phyloP scores from a whole-genome alignment of 352 stramenopile genomes.

The Phytophthora niederhauseri region DNA sequence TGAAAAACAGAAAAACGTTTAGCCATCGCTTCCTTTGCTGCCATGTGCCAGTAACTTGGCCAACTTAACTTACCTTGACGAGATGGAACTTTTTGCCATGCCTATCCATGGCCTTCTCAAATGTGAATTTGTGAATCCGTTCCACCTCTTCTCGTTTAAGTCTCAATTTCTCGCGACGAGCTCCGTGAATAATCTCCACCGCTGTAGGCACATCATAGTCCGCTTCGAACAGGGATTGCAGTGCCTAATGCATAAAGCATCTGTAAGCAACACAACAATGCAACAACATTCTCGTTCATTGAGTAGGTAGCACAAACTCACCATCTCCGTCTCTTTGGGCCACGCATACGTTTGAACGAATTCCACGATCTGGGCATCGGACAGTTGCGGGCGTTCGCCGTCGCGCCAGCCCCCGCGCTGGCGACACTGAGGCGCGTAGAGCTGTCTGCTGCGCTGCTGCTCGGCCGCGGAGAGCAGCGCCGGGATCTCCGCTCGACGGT shows the following conservation, averaged over 20 bases:
- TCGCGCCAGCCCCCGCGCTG: conserved; percentile 53
- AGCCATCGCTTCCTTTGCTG: not conserved
- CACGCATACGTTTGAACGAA: conserved; percentile 59
- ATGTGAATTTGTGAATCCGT: conserved; percentile 41
- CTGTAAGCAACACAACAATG: conserved; percentile 13
- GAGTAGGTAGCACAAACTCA: conserved; percentile 32
- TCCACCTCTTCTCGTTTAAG: conserved; percentile 35
- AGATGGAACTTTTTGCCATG: conserved; percentile 73
- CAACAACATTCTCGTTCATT: conserved; percentile 1
- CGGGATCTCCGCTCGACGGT: conserved; percentile 57
- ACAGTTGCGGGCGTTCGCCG: conserved; percentile 27
- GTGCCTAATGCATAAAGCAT: conserved; percentile 36
- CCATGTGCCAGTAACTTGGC: conserved; percentile 11
- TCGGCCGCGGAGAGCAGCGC: conserved; percentile 35
- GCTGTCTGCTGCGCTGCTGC: conserved; percentile 15
- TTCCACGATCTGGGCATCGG: conserved; percentile 42
- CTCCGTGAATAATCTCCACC: conserved; percentile 43
- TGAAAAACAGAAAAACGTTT: not conserved
- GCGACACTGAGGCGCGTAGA: conserved; percentile 22
- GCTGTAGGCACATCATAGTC: conserved; percentile 51
- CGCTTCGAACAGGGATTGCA: conserved; percentile 57
- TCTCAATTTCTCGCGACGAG: conserved; percentile 42
- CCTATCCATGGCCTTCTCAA: conserved; percentile 49
- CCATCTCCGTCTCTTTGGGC: conserved; percentile 59
- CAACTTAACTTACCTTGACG: conserved; percentile 53